Evolutionary conservation across 495 filamentous ascomycete species (phyloP), one percentile per base, ranked within the genome.

Genomic region (Geoglossum glabrum): DNA sequence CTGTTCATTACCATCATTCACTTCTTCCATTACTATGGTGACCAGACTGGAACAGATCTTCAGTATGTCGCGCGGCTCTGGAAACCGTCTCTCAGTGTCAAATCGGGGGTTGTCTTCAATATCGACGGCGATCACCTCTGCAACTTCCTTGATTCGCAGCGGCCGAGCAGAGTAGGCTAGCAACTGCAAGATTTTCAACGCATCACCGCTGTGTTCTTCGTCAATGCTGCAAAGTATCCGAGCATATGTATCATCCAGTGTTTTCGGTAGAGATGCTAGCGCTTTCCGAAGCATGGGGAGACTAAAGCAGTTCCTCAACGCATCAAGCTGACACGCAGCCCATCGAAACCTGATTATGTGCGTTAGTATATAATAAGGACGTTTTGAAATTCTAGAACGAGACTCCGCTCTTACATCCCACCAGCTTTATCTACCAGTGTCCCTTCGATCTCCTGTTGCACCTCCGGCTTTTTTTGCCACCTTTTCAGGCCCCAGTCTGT

Each of bases 261-360:
- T 60, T 23, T n/a, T 26, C 0, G 64, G 64, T 27, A 66, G 54
- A 26, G 17, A 15, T 13, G 26, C 23, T n/a, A 66, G 56, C 9
- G 63, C 59, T 56, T 36, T 27, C 23, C 57, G 17, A 9, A 66
- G 27, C 15, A 52, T 38, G 3, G 34, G 56, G 23, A 54, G 50
- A 38, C 50, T 50, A 30, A 26, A 19, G 19, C 50, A 55, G 34
- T 59, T 63, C 36, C 57, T 58, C 21, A 66, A 36, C 23, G 36
- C 56, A 23, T 61, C 58, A n/a, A 65, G 55, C 57, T 66, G 64
- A 43, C 64, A 66, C 28, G 25, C 56, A 9, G 46, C 63, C 63
- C 63, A 64, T 23, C 61, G 62, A 51, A 66, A 66, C 63, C 63
- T 61, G 43, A 4, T 25, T 21, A 21, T 57, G 11, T 34, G 11